A percentile compares a stretch with the other conserved stretches of the same genome.
These are phyloP conservation scores for Phytophthora pluvialis DNA, from an alignment of 352 stramenopile species.

Conservation along the genomic window DNA sequence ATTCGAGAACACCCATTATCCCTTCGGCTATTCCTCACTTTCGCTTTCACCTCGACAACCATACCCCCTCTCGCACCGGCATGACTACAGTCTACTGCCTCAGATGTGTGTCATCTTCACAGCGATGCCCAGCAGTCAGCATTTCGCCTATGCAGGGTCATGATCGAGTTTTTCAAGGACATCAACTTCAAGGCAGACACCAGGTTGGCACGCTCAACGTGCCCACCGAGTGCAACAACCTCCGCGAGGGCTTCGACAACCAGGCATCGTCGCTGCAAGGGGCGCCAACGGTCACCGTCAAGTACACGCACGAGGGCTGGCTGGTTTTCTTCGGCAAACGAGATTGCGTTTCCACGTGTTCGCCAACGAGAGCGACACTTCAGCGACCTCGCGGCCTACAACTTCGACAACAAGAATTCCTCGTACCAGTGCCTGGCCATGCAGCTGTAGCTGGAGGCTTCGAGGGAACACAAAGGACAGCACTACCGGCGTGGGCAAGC, in stretches of 20 bases:
- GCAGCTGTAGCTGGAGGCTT: background rate
- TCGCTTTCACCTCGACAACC: background rate
- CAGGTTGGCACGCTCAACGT: background rate
- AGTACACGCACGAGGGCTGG: constrained; percentile 4
- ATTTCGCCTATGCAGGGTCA: background rate
- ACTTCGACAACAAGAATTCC: constrained; percentile 4
- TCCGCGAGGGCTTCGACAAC: background rate
- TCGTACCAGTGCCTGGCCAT: constrained; percentile 1
- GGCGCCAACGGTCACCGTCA: background rate
- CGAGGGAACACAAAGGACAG: background rate
- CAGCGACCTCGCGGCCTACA: background rate
- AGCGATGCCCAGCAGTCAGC: background rate
- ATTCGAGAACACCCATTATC: background rate
- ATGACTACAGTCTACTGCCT: background rate
- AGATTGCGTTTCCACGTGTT: background rate
- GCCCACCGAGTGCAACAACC: background rate
- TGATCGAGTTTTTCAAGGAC: constrained; percentile 13
- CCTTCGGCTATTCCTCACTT: background rate
- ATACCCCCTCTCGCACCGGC: too few species aligned
- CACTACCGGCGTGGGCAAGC: background rate
- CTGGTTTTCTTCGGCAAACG: constrained; percentile 1
- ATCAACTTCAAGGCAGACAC: background rate
- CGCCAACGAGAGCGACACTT: constrained; percentile 1
- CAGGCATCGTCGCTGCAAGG: background rate
- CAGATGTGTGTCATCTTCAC: background rate